phyloP scores from a whole-genome alignment of 148 eudicot genomes.

The Amaranthus palmeri region DNA sequence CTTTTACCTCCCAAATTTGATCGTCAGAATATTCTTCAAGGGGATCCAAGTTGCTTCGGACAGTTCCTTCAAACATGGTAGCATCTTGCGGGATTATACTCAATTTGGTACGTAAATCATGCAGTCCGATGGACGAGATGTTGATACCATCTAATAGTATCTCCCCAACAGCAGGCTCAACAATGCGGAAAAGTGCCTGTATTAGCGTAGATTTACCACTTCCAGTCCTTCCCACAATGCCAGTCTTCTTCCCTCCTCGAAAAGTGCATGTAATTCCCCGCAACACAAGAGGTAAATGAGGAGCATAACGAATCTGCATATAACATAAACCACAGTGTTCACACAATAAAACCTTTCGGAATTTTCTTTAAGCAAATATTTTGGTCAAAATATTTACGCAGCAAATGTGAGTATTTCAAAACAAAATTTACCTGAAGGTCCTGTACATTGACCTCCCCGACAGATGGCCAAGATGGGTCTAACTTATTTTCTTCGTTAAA shows the following conservation, averaged over 20 bases:
- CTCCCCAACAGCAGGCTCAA: slow-evolving; percentile 51
- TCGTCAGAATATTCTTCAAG: slow-evolving; percentile 66
- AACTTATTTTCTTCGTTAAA: slow-evolving; percentile 43
- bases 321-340: not conserved
- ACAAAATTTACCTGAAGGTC: slow-evolving; percentile 38
- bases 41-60: slow-evolving; percentile 64
- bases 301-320: slow-evolving; percentile 66
- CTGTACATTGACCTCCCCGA: slow-evolving; percentile 39
- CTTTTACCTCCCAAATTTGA: slow-evolving; percentile 62
- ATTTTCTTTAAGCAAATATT: no score
- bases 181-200: slow-evolving; percentile 62
- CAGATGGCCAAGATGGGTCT: slow-evolving; percentile 41
- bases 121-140: slow-evolving; percentile 56
- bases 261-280: slow-evolving; percentile 65
- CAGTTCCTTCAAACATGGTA: slow-evolving; percentile 67
- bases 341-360: no score
- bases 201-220: slow-evolving; percentile 78
- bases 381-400: not conserved
- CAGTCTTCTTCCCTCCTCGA: slow-evolving; percentile 55
- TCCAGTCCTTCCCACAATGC: slow-evolving; percentile 80
- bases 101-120: slow-evolving; percentile 56
- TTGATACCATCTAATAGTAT: slow-evolving; percentile 49
- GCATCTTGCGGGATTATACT: slow-evolving; percentile 80
- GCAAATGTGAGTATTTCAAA: not conserved
- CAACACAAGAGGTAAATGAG: slow-evolving; percentile 67